A percentile compares a stretch with the other conserved stretches of the same genome.
Conservation (phyloP, 1,284 basidiomycete species). For the Cutaneotrichosporon dermatis region DNA sequence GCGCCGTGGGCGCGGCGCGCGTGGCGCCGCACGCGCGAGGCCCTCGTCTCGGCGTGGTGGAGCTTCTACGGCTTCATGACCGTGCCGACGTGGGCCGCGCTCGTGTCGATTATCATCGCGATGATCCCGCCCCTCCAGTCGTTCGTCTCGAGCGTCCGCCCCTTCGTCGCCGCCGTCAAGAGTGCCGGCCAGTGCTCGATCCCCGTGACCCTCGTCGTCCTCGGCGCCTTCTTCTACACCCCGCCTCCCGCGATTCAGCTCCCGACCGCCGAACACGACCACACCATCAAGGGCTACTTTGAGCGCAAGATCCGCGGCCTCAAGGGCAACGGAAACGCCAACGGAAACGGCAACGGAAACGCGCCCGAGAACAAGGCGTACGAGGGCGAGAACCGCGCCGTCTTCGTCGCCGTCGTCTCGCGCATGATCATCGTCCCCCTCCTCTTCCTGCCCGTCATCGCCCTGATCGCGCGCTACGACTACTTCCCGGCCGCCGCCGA, state of each 20-base stretch:
- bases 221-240: conserved; percentile 83
- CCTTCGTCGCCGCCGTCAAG: conserved; percentile 67
- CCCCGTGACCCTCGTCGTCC: conserved; percentile 81
- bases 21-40: conserved; percentile 21
- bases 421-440: conserved; percentile 83
- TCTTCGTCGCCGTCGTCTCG: conserved; percentile 64
- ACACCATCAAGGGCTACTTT: conserved; percentile 20
- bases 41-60: conserved; percentile 38
- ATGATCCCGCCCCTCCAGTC: conserved; percentile 71
- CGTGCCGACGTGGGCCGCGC: conserved; percentile 73
- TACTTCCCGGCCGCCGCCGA: conserved; percentile 54
- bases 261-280: neutral
- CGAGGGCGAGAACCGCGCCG: conserved; percentile 72
- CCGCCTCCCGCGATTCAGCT: conserved; percentile 23
- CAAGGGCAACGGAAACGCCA: neutral
- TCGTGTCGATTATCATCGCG: conserved; percentile 74
- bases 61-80: conserved; percentile 77
- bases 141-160: conserved; percentile 58
- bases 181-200: conserved; percentile 76
- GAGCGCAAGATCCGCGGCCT: conserved; percentile 31
- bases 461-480: conserved; percentile 60
- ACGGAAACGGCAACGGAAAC: neutral
- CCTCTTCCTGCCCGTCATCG: conserved; percentile 68
- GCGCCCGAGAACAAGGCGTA: conserved; percentile 19
- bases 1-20: neutral